Evolutionary conservation across 345 rosid species (phyloP).

Genomic region (Hibiscus tridactylites): DNA sequence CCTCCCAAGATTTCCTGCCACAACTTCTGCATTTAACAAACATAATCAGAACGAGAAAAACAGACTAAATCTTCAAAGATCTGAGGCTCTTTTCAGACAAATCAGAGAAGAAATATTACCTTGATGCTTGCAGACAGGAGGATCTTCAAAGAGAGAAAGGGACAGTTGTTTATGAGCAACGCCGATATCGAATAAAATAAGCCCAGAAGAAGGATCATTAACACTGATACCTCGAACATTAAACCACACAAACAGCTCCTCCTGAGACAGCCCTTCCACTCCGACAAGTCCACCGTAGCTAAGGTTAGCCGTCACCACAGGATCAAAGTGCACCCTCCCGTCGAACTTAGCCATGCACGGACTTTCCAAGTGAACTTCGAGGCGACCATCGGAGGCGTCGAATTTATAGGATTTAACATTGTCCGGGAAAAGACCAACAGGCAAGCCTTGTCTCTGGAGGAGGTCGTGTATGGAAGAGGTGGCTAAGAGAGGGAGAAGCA

Average conservation of each 20-base stretch:
- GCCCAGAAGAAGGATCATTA: slow-evolving; percentile 75
- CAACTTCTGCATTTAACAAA: slow-evolving; percentile 25
- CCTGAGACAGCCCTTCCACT: slow-evolving; percentile 66
- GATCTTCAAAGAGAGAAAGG: slow-evolving; percentile 80
- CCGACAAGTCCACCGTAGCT: slow-evolving; percentile 79
- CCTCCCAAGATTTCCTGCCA: slow-evolving; percentile 35
- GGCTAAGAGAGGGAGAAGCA: slow-evolving; percentile 20
- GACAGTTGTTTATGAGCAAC: slow-evolving; percentile 80
- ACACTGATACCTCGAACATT: slow-evolving; percentile 73
- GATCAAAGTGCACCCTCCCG: slow-evolving; percentile 59
- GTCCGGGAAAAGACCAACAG: slow-evolving; percentile 74
- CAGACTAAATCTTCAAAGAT: neutral
- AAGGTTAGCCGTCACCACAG: slow-evolving; percentile 70
- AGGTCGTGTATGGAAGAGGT: slow-evolving; percentile 45
- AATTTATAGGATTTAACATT: slow-evolving; percentile 53
- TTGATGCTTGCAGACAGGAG: slow-evolving; percentile 71
- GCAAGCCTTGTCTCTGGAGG: slow-evolving; percentile 70
- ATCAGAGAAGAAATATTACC: slow-evolving; percentile 17
- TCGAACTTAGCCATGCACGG: slow-evolving; percentile 80
- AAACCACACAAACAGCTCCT: slow-evolving; percentile 83
- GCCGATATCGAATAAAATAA: slow-evolving; percentile 74
- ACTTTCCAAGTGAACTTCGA: slow-evolving; percentile 53
- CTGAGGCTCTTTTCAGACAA: neutral
- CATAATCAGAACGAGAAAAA: neutral
- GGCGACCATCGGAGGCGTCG: slow-evolving; percentile 39